Evolutionary conservation across 2,329 filamentous ascomycete species (phyloP).

Genomic region (Tolypocladium ophioglossoides): DNA sequence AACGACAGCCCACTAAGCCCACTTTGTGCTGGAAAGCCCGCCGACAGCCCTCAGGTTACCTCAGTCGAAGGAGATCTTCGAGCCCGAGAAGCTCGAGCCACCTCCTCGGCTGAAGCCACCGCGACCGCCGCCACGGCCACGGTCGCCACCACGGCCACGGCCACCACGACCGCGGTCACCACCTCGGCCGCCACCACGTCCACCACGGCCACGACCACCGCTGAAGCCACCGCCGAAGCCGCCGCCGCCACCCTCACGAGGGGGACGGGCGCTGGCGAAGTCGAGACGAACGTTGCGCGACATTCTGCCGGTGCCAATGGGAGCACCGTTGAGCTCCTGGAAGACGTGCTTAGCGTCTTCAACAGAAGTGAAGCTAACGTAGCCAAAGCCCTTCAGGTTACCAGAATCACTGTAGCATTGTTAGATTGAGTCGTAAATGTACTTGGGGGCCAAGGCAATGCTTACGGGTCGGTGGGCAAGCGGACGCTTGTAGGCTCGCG

Average conservation of each 20-base stretch:
- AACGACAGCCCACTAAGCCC: constrained; percentile 46
- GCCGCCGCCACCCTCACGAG: constrained; percentile 42
- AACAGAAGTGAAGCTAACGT: constrained; percentile 71
- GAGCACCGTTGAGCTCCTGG: constrained; percentile 56
- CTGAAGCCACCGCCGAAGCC: constrained; percentile 43
- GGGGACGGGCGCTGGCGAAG: constrained; percentile 60
- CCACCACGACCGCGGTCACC: constrained; percentile 36
- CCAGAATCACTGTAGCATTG: constrained; percentile 53
- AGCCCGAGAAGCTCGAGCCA: constrained; percentile 44
- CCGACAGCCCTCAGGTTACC: constrained; percentile 31
- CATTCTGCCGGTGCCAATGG: constrained; percentile 52
- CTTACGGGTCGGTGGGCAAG: constrained; percentile 73
- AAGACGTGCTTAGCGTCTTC: constrained; percentile 75
- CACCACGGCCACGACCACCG: constrained; percentile 35
- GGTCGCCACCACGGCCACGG: constrained; percentile 39
- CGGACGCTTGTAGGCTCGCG: constrained; percentile 68
- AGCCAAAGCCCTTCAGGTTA: constrained; percentile 84
- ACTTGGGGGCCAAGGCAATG: constrained; percentile 7
- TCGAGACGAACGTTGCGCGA: constrained; percentile 74
- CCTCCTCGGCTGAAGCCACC: constrained; percentile 36
- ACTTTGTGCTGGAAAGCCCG: constrained; percentile 28
- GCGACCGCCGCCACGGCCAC: constrained; percentile 41
- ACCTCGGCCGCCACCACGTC: constrained; percentile 31
- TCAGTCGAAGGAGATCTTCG: constrained; percentile 63
- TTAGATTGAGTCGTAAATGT: constrained; percentile 1